Base-by-base conservation (phyloP, 1,284 basidiomycete species). In the Rhizopogon parksii region DNA sequence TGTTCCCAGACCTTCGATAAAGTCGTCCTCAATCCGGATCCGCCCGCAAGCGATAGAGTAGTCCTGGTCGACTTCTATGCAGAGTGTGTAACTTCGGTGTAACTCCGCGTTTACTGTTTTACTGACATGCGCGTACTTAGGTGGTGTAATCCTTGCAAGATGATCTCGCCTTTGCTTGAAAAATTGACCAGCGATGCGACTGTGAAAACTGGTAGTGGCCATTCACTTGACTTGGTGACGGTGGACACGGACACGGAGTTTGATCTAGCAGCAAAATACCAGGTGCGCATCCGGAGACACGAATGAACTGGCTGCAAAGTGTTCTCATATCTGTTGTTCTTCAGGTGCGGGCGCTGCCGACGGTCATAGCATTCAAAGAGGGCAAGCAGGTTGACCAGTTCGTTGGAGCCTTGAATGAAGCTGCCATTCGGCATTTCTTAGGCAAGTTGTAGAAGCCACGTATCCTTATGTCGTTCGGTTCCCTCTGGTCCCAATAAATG, bases 21-120 rank as follows among this genome's bases (percentile, higher is more conserved):
- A 52, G 70, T 75, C 51, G 64, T 67, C 53, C 59, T 68, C 49
- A 60, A 64, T 52, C 47, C 66, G 57, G 60, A 64, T 52, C 48
- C 66, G 57, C 35, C 55, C 46, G 59, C 72, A 24, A 71, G 72
- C 53, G 73, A 77, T 52, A 77, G 78, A 51, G 65, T 85, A 32
- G 77, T 85, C 30, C 68, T 88, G 5, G 84, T 87, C 11, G 86
- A 88, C 58, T 89, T 88, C 58, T 84, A 87, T 60, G 87, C 86
- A 43, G 78, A 86, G 86, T 87, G 59, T 40, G 82, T 74, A 12
- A 32, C 17, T 40, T n/a, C 24, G 17, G 35, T 11, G 21, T 24
- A 24, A 19, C 14, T 49, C 21, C 9, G n/a, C 24, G 8, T 46
- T 19, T 36, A 15, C 37, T 34, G 54, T 32, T 38, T 49, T 49